Evolutionary conservation across 1,284 basidiomycete species (phyloP), one percentile per base, ranked within the genome.

Genomic region (Heimioporus punctisporus): DNA sequence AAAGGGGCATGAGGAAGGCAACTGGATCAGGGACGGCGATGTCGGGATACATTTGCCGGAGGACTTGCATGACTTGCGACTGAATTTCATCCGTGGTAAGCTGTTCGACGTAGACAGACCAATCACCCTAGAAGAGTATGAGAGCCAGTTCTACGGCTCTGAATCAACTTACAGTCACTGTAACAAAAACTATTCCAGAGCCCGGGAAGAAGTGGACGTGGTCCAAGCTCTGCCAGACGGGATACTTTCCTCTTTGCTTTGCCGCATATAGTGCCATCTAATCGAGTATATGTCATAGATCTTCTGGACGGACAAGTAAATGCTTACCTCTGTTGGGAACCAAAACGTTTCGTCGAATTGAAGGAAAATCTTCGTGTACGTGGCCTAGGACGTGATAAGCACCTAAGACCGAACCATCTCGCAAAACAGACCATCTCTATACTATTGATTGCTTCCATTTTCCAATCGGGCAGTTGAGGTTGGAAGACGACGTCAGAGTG

Each of bases 311-410:
- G 37, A 25, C 5, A 45, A 26, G 24, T 10, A 34, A 19, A 54
- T 9, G 1, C 55, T n/a, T 55, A 83, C 85, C 78, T 89, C 76
- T 0, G 83, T 83, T 40, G 84, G 76, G 55, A 86, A 86, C 87
- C 87, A 90, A 65, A 90, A 90, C 41, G 83, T 84, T 52, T 79
- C 63, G 0, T 81, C 74, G 62, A 89, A 90, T 56, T 84, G 77
- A 44, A 89, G 61, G 68, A 88, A 90, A 46, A 90, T 86, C 70
- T 89, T 90, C 6, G 86, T 88, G 62, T 86, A 90, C 4, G 80
- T 85, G 3, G 76, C 77, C 79, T 81, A 46, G 12, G 7, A 3
- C 5, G 14, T 2, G 15, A 25, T 59, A 24, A 54, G 41, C 2
- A 46, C 2, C 19, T 6, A 34, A 14, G 31, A 19, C 7, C 3